These are phyloP conservation scores for Plectosphaerella plurivora DNA, from an alignment of 2,329 filamentous ascomycete genomes.

Conservation along the genomic window DNA sequence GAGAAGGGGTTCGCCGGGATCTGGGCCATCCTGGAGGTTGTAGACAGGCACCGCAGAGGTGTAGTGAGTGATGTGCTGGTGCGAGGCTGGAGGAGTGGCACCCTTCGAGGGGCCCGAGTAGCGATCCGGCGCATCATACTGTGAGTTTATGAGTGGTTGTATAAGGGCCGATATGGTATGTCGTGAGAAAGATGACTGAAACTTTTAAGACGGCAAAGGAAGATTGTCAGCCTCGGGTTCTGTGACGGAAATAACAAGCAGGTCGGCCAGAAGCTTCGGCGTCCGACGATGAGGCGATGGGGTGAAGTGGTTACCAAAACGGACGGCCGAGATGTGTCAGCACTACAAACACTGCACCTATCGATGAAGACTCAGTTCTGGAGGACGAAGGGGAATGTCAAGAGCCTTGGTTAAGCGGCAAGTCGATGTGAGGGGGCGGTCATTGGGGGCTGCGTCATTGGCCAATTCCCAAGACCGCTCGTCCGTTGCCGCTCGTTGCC, in stretches of 20 bases:
- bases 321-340: not conserved
- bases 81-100: constrained; percentile 14
- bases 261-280: not conserved
- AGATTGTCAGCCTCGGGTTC: not conserved
- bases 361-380: too few relatives aligned
- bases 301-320: not conserved
- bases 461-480: constrained; percentile 8
- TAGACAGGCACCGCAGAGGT: constrained; percentile 23
- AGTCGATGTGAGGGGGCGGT: constrained; percentile 21
- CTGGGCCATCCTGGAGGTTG: constrained; percentile 23
- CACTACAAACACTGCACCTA: not conserved
- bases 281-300: not conserved
- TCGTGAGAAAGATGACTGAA: too few relatives aligned
- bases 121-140: constrained; percentile 28
- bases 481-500: constrained; percentile 5
- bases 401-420: constrained; percentile 21
- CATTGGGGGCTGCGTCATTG: constrained; percentile 4
- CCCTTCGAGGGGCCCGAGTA: constrained; percentile 22
- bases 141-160: not conserved
- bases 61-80: constrained; percentile 11
- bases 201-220: not conserved
- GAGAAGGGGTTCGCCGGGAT: constrained; percentile 9
- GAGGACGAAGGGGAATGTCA: not conserved
- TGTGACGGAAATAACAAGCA: not conserved
- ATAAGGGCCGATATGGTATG: not conserved